A percentile compares a stretch with the other conserved stretches of the same genome.
phyloP scores from a whole-genome alignment of 2,329 filamentous ascomycete genomes.

The Lasiodiplodia gonubiensis region DNA sequence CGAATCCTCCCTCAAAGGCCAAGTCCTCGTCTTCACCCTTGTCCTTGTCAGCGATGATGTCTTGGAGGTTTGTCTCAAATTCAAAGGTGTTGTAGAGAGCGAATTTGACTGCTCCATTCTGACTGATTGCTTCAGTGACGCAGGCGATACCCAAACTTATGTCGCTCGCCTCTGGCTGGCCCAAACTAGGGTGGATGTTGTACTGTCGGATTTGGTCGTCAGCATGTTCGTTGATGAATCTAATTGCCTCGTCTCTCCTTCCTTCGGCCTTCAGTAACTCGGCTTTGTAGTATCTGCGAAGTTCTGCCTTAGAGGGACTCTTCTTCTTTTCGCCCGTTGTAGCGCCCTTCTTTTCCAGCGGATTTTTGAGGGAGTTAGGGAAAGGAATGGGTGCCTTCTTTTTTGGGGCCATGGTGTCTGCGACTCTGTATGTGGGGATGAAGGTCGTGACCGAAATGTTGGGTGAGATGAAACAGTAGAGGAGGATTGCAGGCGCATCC shows the following conservation, averaged over 20 bases:
- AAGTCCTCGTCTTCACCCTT: too few species aligned
- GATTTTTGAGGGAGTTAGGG: background rate
- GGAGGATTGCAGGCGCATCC: background rate
- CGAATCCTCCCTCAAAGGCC: background rate
- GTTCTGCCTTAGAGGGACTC: background rate
- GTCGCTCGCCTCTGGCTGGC: background rate
- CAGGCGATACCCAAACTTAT: background rate
- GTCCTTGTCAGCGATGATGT: background rate
- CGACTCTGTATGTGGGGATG: background rate
- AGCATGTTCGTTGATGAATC: too few species aligned
- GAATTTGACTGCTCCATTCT: background rate
- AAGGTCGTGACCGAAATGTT: background rate
- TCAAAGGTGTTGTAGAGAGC: background rate
- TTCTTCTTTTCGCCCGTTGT: background rate
- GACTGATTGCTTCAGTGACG: slow-evolving; percentile 12
- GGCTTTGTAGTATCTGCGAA: background rate
- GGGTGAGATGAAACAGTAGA: background rate
- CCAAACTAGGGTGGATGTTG: too few species aligned
- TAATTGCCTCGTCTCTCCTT: background rate
- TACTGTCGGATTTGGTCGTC: too few species aligned
- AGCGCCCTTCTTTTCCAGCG: background rate
- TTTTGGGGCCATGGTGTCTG: background rate
- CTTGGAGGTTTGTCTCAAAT: background rate
- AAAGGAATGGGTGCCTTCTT: background rate
- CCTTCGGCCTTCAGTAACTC: background rate